phyloP scores from a whole-genome alignment of 768 basidiomycete species.

The Termitomyces sp. region DNA sequence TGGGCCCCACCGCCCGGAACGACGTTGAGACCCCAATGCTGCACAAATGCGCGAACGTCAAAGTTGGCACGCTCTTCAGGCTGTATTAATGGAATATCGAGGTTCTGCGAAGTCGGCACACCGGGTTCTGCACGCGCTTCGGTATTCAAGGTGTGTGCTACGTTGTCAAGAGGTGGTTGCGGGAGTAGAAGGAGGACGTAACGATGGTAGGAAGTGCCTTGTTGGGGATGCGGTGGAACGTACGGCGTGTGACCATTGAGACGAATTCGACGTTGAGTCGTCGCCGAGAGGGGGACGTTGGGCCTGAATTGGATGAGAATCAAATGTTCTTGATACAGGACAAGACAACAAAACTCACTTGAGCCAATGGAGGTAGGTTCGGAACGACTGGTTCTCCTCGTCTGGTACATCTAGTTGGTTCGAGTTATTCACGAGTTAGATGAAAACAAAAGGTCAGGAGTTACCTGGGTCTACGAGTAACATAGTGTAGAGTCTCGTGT shows the following conservation, averaged over 20 bases:
- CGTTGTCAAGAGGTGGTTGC: conserved; percentile 43
- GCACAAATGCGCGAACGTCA: conserved; percentile 59
- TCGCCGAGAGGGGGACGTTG: conserved; percentile 73
- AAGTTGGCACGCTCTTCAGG: conserved; percentile 53
- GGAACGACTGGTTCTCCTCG: conserved; percentile 55
- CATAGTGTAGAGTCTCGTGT: conserved; percentile 80
- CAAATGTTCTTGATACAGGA: conserved; percentile 6
- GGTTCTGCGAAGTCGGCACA: conserved; percentile 27
- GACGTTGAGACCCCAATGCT: conserved; percentile 47
- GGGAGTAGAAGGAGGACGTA: conserved; percentile 63
- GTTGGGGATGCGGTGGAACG: conserved; percentile 88
- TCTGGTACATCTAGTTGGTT: conserved; percentile 71
- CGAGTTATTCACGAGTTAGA: conserved; percentile 4
- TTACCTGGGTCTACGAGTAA: conserved; percentile 84
- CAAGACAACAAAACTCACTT: conserved; percentile 45
- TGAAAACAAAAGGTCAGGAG: conserved; percentile 7
- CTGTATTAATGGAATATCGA: conserved; percentile 44
- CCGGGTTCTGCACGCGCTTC: conserved; percentile 26
- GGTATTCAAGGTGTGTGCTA: conserved; percentile 29
- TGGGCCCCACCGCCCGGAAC: conserved; percentile 65
- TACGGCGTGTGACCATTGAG: conserved; percentile 64
- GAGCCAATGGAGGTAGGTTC: conserved; percentile 80
- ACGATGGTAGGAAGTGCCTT: conserved; percentile 37
- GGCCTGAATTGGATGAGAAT: conserved; percentile 43
- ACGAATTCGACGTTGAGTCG: conserved; percentile 34